Base-by-base conservation (phyloP, 192 early-diverging fungal genomes). In the Fimicolochytrium jonesii region DNA sequence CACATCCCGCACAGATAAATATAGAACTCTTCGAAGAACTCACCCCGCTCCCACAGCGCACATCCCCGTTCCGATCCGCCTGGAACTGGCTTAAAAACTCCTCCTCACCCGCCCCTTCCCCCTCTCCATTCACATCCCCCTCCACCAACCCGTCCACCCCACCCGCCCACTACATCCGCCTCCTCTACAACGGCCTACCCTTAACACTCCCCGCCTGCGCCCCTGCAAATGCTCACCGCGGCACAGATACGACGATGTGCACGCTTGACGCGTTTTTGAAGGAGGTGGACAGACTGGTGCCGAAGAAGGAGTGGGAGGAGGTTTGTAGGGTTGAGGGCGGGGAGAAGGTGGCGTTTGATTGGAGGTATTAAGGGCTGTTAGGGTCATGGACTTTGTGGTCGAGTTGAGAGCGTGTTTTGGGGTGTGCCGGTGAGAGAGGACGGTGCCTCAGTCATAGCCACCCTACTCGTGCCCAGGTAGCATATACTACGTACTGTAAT, bases 191-290 rank as follows among this genome's bases (percentile, higher is more conserved):
- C 42, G 64, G 64, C 34, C 18, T 34, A 32, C 63, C 68, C 1
- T 7, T 59, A 7, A 28, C 9, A 4, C 33, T 74, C 37, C 72
- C 72, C 1, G 65, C 57, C 1, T 73, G 71, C 31, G 44, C 53
- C 25, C 34, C 48, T 6, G 25, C 11, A 3, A 45, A 36, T 4
- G 29, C 18, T 7, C 71, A 73, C 37, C 48, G 61, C 23, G 31
- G 13, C 1, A 57, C 49, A 15, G 71, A 73, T 54, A 11, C 26
- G 7, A 47, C 53, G 6, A 26, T 73, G 55, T 73, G 71, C 61
- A 73, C 71, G 3, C 39, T 73, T n/a, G 61, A 73, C 1, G 66
- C 71, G n/a, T 73, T 73, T 36, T 31, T 73, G 59, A 35, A 57
- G 41, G 34, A 36, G 1, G 61, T 66, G 43, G 61, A 73, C n/a